A percentile compares a stretch with the other conserved stretches of the same genome.
phyloP scores from a whole-genome alignment of 352 stramenopile genomes.

The Pythium diclinum region DNA sequence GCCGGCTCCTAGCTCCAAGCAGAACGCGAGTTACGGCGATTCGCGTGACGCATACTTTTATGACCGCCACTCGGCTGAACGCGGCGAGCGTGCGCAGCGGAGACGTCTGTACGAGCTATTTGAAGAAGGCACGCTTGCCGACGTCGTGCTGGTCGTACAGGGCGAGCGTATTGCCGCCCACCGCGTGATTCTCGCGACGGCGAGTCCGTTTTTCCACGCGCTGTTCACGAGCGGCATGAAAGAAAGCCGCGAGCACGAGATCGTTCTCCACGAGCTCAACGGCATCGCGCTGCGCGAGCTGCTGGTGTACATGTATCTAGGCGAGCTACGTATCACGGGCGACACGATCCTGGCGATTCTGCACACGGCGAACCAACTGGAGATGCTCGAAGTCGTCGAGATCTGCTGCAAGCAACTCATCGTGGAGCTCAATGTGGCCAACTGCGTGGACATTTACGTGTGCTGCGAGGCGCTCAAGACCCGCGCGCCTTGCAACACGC shows the following conservation, averaged over 20 bases:
- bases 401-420: conserved; percentile 74
- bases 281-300: conserved; percentile 43
- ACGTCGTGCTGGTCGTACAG: conserved; percentile 62
- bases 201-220: conserved; percentile 70
- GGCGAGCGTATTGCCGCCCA: conserved; percentile 47
- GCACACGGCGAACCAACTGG: conserved; percentile 63
- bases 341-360: conserved; percentile 64
- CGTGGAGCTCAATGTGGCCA: conserved; percentile 56
- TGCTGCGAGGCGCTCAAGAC: conserved; percentile 59
- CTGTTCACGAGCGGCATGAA: conserved; percentile 78
- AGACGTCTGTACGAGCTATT: conserved; percentile 48
- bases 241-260: conserved; percentile 37
- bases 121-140: conserved; percentile 45
- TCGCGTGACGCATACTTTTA: not conserved
- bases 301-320: conserved; percentile 67
- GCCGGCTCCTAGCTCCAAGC: conserved; percentile 7
- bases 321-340: conserved; percentile 47
- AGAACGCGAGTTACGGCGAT: not conserved
- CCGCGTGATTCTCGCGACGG: conserved; percentile 55
- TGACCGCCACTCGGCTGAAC: not conserved
- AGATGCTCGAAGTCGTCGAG: conserved; percentile 67
- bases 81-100: conserved; percentile 31
- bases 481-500: conserved; percentile 39
- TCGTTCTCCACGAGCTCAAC: conserved; percentile 59
- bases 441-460: conserved; percentile 75